phyloP scores from a whole-genome alignment of 148 eudicot genomes.

The Persicaria tinctoria region DNA sequence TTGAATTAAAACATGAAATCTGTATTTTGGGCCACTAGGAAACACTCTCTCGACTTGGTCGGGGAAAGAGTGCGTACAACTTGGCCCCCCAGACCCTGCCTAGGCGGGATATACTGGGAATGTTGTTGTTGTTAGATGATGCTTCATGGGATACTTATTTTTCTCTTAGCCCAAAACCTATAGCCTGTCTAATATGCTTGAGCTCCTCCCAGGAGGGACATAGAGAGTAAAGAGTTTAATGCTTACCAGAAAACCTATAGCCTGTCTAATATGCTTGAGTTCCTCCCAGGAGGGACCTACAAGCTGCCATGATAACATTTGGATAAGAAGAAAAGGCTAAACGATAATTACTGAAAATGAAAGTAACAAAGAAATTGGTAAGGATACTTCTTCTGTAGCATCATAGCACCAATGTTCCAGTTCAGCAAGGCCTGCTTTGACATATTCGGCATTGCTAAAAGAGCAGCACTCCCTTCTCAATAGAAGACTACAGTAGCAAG shows the following conservation, averaged over 20 bases:
- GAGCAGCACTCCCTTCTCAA: constrained; percentile 69
- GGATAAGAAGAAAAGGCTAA: constrained; percentile 18
- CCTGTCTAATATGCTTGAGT: constrained; percentile 86
- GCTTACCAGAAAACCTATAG: constrained; percentile 80
- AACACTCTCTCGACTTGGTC: too few relatives aligned
- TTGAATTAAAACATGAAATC: background rate
- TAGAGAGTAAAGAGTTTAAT: background rate
- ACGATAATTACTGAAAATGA: background rate
- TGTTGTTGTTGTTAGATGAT: background rate
- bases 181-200: too few relatives aligned
- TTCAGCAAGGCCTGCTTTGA: constrained; percentile 49
- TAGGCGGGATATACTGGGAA: too few relatives aligned
- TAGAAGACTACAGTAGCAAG: constrained; percentile 33
- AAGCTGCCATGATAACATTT: constrained; percentile 38
- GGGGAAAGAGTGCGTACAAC: too few relatives aligned
- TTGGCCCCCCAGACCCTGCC: too few relatives aligned
- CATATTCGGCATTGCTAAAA: constrained; percentile 54
- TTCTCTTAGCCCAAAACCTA: too few relatives aligned
- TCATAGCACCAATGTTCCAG: constrained; percentile 51
- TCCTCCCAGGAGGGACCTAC: constrained; percentile 89
- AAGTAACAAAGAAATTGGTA: background rate
- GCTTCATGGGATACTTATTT: too few relatives aligned
- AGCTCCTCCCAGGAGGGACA: background rate
- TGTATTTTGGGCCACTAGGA: background rate
- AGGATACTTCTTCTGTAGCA: constrained; percentile 67